Conservation (phyloP, 2,329 filamentous ascomycete genomes). For the Hypoxylon sp. region DNA sequence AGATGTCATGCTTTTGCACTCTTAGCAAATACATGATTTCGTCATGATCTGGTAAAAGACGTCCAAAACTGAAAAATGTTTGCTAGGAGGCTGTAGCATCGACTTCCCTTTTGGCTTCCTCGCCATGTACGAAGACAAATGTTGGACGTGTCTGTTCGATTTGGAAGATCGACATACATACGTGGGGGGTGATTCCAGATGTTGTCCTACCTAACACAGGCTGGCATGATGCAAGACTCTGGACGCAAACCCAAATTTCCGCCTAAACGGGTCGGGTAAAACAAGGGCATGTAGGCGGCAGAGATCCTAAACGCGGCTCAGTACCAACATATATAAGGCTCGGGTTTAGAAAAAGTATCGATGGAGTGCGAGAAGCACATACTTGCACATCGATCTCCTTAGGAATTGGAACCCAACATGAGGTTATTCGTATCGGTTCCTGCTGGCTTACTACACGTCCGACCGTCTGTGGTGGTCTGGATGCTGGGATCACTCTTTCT, state of each 20-base stretch:
- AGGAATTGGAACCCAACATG: constrained; percentile 32
- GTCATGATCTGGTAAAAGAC: background rate
- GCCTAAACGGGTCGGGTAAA: constrained; percentile 40
- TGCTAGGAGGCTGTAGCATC: background rate
- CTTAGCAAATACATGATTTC: background rate
- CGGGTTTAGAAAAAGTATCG: constrained; percentile 32
- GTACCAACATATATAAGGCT: constrained; percentile 32
- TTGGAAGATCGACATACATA: constrained; percentile 9
- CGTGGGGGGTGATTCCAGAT: background rate
- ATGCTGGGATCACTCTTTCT: constrained; percentile 30
- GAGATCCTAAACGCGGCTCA: background rate
- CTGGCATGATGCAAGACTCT: constrained; percentile 19
- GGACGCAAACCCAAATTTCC: constrained; percentile 8
- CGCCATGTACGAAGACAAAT: background rate
- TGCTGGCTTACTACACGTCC: constrained; percentile 27
- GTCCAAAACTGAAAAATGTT: constrained; percentile 5
- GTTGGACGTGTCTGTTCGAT: constrained; percentile 1
- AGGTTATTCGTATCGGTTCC: constrained; percentile 17
- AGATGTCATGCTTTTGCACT: background rate
- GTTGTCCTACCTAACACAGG: constrained; percentile 16
- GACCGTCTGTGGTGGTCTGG: constrained; percentile 18
- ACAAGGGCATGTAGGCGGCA: background rate
- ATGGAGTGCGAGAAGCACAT: constrained; percentile 15
- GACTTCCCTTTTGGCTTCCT: constrained; percentile 5
- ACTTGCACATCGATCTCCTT: constrained; percentile 5